Conservation (phyloP, 768 basidiomycete species). For the Termitomyces sp. region DNA sequence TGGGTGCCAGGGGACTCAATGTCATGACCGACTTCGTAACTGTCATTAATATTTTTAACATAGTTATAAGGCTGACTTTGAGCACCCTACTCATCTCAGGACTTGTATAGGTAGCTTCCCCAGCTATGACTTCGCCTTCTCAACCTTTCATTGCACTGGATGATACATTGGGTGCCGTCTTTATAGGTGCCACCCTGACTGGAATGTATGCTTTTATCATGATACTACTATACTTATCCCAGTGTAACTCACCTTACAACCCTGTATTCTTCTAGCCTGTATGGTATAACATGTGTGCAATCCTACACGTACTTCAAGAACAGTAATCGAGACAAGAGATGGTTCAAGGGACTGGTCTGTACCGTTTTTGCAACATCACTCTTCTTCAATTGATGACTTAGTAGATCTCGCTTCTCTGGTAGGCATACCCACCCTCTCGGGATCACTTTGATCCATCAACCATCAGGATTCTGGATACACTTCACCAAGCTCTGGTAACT, state of each 20-base stretch:
- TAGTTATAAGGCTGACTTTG: no score
- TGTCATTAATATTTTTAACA: no score
- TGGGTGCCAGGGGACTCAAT: no score
- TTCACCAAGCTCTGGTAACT: neutral
- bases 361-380: neutral
- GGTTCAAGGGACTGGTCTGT: neutral
- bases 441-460: no score
- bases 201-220: neutral
- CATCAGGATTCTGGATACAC: neutral
- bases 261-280: neutral
- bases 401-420: neutral
- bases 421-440: neutral
- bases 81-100: no score
- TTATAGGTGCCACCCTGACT: neutral
- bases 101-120: no score
- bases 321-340: neutral
- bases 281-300: constrained; percentile 1
- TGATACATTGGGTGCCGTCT: neutral
- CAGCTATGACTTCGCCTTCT: no score
- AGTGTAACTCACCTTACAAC: neutral
- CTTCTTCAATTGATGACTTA: neutral
- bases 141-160: neutral
- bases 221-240: neutral
- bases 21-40: no score
- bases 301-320: neutral